Conservation (phyloP, 148 eudicot species). For the Selenicereus undatus region DNA sequence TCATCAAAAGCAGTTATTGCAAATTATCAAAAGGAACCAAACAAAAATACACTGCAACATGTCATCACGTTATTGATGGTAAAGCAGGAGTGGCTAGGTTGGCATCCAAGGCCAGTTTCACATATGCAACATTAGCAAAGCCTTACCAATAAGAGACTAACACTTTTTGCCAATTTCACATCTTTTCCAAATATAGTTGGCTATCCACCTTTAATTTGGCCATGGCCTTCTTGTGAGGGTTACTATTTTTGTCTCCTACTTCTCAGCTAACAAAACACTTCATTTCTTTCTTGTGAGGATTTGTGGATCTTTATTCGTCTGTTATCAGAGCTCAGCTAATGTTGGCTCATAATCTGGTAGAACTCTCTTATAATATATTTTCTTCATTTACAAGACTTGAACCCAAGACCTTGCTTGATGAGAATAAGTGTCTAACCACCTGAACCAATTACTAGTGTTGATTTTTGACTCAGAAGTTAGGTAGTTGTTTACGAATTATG, state of each 20-base stretch:
- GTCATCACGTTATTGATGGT: neutral
- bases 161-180: neutral
- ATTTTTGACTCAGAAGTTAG: too few relatives aligned
- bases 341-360: too few relatives aligned
- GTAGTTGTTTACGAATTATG: too few relatives aligned
- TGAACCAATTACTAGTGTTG: too few relatives aligned
- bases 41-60: neutral
- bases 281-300: too few relatives aligned
- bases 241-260: neutral
- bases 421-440: too few relatives aligned
- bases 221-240: neutral
- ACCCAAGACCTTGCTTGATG: too few relatives aligned
- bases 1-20: neutral
- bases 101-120: neutral
- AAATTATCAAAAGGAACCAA: neutral
- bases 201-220: neutral
- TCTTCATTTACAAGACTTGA: too few relatives aligned
- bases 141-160: neutral
- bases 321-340: too few relatives aligned
- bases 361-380: too few relatives aligned
- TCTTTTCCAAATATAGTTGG: constrained; percentile 11
- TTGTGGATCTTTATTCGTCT: too few relatives aligned
- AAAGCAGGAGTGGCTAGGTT: neutral
- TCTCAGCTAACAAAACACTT: neutral
- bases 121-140: neutral